Percentiles rank a stretch among this genome's conserved stretches.
These are phyloP conservation scores for Biscogniauxia sp. DNA, from an alignment of 2,329 filamentous ascomycete genomes.

Conservation along the genomic window DNA sequence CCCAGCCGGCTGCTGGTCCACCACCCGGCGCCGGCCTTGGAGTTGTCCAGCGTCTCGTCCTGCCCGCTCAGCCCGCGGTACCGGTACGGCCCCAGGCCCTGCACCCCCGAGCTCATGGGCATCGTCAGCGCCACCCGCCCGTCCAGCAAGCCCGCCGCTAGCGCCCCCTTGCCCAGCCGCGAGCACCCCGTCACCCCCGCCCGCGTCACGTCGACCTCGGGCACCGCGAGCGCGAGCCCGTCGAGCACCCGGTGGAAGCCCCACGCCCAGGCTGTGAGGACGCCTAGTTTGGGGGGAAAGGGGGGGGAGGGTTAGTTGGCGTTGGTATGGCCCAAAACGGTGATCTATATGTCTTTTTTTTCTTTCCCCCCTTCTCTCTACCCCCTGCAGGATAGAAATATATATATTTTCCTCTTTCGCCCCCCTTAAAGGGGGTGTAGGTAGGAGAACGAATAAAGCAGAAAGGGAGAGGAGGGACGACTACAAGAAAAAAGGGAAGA, in stretches of 20 bases:
- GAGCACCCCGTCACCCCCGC: slow-evolving; percentile 54
- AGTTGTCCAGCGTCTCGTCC: slow-evolving; percentile 48
- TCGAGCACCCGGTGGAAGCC: slow-evolving; percentile 53
- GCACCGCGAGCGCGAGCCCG: slow-evolving; percentile 46
- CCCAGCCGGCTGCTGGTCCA: slow-evolving; percentile 54
- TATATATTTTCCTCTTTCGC: too few relatives aligned
- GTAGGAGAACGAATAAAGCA: neutral
- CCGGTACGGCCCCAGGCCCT: slow-evolving; percentile 54
- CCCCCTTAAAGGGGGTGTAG: neutral
- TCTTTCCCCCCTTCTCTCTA: too few relatives aligned
- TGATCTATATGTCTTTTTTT: too few relatives aligned
- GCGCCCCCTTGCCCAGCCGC: slow-evolving; percentile 52
- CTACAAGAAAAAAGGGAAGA: too few relatives aligned
- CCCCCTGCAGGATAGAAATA: too few relatives aligned
- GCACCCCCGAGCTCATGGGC: slow-evolving; percentile 55
- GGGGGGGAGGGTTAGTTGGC: neutral
- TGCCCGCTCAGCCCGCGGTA: slow-evolving; percentile 45
- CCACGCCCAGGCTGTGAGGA: slow-evolving; percentile 55
- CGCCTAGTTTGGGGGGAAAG: slow-evolving; percentile 31
- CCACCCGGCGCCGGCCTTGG: slow-evolving; percentile 51
- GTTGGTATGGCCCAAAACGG: too few relatives aligned
- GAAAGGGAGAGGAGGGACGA: too few relatives aligned
- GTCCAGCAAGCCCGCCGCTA: slow-evolving; percentile 52
- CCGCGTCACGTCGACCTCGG: slow-evolving; percentile 41
- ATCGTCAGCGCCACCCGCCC: slow-evolving; percentile 52